These are phyloP conservation scores for Dictyostelium intermedium DNA, from an alignment of 78 protist species.

Conservation along the genomic window DNA sequence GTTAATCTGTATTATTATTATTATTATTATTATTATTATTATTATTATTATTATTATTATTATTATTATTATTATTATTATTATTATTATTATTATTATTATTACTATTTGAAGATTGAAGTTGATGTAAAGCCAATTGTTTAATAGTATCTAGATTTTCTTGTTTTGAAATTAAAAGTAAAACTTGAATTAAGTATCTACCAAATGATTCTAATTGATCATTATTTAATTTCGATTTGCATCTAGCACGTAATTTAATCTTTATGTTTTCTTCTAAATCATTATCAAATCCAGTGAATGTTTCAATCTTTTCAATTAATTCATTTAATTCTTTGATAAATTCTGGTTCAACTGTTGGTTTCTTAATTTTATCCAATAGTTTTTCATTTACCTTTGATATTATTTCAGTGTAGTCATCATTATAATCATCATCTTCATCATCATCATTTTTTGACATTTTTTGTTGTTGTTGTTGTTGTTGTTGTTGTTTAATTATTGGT, in stretches of 20 bases:
- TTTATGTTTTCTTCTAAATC: neutral
- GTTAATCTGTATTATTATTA: too few species aligned
- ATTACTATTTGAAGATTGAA: neutral
- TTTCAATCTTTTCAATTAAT: neutral
- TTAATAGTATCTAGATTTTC: neutral
- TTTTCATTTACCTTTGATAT: neutral
- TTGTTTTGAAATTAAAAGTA: neutral
- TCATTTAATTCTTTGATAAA: conserved; percentile 28
- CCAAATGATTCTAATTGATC: neutral
- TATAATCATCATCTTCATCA: neutral
- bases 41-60: too few species aligned
- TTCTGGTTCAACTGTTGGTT: conserved; percentile 8
- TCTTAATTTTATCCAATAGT: neutral
- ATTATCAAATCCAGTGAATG: neutral
- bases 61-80: neutral
- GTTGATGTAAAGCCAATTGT: neutral
- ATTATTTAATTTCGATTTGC: neutral
- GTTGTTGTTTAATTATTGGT: neutral
- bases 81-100: neutral
- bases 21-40: too few species aligned
- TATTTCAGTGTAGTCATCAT: neutral
- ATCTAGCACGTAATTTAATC: neutral
- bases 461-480: neutral
- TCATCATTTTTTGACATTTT: neutral
- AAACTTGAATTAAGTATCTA: neutral